These are phyloP conservation scores for Lecanosticta acicola DNA, from an alignment of 2,329 filamentous ascomycete genomes.

Conservation along the genomic window DNA sequence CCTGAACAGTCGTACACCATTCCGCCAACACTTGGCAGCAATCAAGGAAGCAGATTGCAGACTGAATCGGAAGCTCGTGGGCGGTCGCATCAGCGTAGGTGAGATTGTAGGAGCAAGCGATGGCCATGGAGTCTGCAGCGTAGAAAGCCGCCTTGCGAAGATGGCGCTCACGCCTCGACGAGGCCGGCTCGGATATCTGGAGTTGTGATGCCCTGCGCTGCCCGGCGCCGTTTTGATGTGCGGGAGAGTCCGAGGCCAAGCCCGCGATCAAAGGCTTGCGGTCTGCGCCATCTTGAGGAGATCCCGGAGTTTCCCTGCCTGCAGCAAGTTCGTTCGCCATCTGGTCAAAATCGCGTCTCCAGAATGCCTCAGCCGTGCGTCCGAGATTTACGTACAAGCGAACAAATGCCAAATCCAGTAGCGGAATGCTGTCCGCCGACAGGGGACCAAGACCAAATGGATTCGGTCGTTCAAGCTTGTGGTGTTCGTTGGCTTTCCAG, in stretches of 20 bases:
- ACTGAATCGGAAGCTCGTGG: constrained; percentile 81
- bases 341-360: constrained; percentile 87
- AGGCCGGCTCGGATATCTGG: constrained; percentile 28
- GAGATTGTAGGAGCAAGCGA: constrained; percentile 79
- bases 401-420: constrained; percentile 87
- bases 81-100: constrained; percentile 80
- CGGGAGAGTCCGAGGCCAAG: constrained; percentile 8
- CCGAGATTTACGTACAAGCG: constrained; percentile 90
- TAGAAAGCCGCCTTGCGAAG: constrained; percentile 93
- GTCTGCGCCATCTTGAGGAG: constrained; percentile 5
- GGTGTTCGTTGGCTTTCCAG: constrained; percentile 80
- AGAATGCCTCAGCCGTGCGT: constrained; percentile 85
- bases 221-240: constrained; percentile 6
- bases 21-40: constrained; percentile 91
- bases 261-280: constrained; percentile 2
- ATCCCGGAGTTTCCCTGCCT: constrained; percentile 55
- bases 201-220: constrained; percentile 24
- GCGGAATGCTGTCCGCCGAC: constrained; percentile 82
- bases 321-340: constrained; percentile 82
- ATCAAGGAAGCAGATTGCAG: constrained; percentile 86
- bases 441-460: constrained; percentile 75
- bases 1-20: constrained; percentile 89
- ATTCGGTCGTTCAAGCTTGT: constrained; percentile 78
- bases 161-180: constrained; percentile 74
- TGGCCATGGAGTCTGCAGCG: constrained; percentile 82